Base-by-base conservation (phyloP, 2,329 filamentous ascomycete species). In the Aspergillus phoenicis region DNA sequence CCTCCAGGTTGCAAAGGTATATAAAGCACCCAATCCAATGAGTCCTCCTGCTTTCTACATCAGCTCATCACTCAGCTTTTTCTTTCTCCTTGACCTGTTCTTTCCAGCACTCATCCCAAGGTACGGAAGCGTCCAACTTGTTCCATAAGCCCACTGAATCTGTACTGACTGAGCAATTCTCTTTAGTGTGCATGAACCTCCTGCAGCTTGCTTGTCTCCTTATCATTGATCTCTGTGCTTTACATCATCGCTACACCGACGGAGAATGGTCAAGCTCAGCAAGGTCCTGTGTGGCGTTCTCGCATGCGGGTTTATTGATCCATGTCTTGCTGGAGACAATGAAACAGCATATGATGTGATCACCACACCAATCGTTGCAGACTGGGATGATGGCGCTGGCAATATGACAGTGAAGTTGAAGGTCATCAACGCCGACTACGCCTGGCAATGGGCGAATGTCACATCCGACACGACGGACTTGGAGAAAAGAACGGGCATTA, bases 171-270 rank as follows among this genome's bases (percentile, higher is more conserved):
- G 1, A 36, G 4, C 5, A 5, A 6, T 11, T 4, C 33, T 36
- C 33, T 36, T 1, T 6, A 36, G 33, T 36, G 33, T 36, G 33
- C 33, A 36, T 36, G 33, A 36, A 36, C 33, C 33, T 36, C 39
- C 39, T 43, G 39, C 39, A 43, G n/a, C 17, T 43, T 17, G 8
- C n/a, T 17, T n/a, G n/a, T 3, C 15, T 43, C 39, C 3, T 52
- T 17, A 38, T 58, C 17, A 52, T 64, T 5, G 56, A 52, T 49
- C 41, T 47, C 36, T 61, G 38, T 47, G 26, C 53, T 8, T 4
- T 28, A 7, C 26, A 17, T 22, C 8, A 28, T 15, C 39, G 41
- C 8, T 56, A 56, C 28, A 43, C 38, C 20, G 17, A n/a, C 6
- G 53, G 41, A 13, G 43, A 56, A 56, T 56, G 39, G 41, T 56